A percentile compares a stretch with the other conserved stretches of the same genome.
These are phyloP conservation scores for Berberis thunbergii DNA, from an alignment of 164 flowering plant genomes.

Conservation along the genomic window DNA sequence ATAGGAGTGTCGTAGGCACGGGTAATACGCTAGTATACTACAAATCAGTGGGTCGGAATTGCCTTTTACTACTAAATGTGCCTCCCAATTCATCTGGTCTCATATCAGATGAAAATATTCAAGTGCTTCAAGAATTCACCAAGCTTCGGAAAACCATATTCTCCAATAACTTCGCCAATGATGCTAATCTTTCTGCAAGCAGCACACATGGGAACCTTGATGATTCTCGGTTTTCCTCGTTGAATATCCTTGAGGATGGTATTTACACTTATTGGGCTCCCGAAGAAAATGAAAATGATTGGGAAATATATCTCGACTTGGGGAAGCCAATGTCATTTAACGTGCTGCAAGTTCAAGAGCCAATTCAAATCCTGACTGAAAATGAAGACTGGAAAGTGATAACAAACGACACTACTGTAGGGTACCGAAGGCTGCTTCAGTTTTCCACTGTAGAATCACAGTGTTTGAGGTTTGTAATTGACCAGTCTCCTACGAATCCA, in stretches of 20 bases:
- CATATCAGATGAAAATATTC: slow-evolving; percentile 72
- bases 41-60: slow-evolving; percentile 82
- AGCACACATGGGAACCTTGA: slow-evolving; percentile 51
- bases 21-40: too few relatives aligned
- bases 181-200: slow-evolving; percentile 44
- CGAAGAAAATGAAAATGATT: slow-evolving; percentile 35
- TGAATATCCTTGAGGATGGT: slow-evolving; percentile 48
- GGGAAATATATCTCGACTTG: slow-evolving; percentile 48
- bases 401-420: slow-evolving; percentile 63
- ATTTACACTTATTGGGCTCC: slow-evolving; percentile 84
- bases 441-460: slow-evolving; percentile 42
- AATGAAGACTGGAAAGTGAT: slow-evolving; percentile 44
- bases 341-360: slow-evolving; percentile 74
- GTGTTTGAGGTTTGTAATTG: slow-evolving; percentile 51
- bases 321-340: slow-evolving; percentile 41
- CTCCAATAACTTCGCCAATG: slow-evolving; percentile 55
- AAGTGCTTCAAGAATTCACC: slow-evolving; percentile 62
- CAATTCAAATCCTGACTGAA: slow-evolving; percentile 48
- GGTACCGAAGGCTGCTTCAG: slow-evolving; percentile 56
- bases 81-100: slow-evolving; percentile 96
- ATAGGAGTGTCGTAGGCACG: too few relatives aligned
- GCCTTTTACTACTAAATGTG: slow-evolving; percentile 72
- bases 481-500: slow-evolving; percentile 62
- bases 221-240: slow-evolving; percentile 32
- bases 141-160: slow-evolving; percentile 55